Evolutionary conservation across 1,284 basidiomycete genomes (phyloP), one percentile per base, ranked within the genome.

Genomic region (Hortiboletus rubellus): DNA sequence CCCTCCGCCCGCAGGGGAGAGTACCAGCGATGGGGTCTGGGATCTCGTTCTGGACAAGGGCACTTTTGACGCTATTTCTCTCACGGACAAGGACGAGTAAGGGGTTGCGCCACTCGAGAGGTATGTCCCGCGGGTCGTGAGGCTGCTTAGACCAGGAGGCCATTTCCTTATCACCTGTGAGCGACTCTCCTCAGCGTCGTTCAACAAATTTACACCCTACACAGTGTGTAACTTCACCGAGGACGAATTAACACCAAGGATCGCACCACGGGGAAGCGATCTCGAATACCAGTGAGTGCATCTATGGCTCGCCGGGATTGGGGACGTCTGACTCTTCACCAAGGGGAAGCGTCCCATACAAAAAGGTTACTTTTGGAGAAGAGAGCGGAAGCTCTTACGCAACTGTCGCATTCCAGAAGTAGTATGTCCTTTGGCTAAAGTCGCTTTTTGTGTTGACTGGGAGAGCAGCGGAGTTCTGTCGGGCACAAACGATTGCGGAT

Each of bases 151-250:
- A 65, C 78, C 82, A 8, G 87, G 84, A 0, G 91, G 88, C 6
- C 76, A 81, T 63, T 94, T 96, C 67, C 76, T 96, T 46, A 93
- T 96, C 58, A 95, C 92, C 38, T 94, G 91, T 91, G 65, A 66
- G 81, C 65, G 33, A 71, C 64, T 34, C n/a, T 27, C 38, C 3
- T 22, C 37, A n/a, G 41, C 15, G 31, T 27, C 24, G 34, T 38
- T 34, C 50, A 5, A 33, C 12, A 27, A 8, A 38, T 38, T 53
- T 17, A 53, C 45, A 31, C 37, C 18, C n/a, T 4, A 15, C n/a
- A 7, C 18, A 91, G 87, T 90, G 8, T 96, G 94, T 70, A 96
- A 96, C 69, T 96, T 94, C 68, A 96, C 94, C 0, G 86, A 92
- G 63, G 82, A 86, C 0, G 94, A 96, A 68, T 72, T 96, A 40